A percentile compares a stretch with the other conserved stretches of the same genome.
phyloP scores from a whole-genome alignment of 192 early-diverging fungal genomes.

The Umbelopsis ramanniana region DNA sequence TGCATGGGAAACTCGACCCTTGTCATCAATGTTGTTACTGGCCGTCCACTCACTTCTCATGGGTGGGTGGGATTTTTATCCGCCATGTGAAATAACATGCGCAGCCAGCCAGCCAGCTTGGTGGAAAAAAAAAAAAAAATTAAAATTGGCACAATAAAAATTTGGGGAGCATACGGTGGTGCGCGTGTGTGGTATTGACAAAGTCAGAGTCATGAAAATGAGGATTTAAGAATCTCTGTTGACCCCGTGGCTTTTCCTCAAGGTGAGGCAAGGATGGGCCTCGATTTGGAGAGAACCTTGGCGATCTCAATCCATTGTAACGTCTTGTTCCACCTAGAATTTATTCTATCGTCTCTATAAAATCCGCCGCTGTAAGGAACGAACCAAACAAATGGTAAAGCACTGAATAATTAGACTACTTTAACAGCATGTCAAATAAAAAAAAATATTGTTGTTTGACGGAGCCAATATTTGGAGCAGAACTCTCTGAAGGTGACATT shows the following conservation, averaged over 20 bases:
- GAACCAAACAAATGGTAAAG: too few species aligned
- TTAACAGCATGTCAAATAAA: neutral
- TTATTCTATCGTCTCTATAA: neutral
- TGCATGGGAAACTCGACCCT: too few species aligned
- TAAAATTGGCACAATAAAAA: too few species aligned
- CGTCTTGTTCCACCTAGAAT: neutral
- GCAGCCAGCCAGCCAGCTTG: too few species aligned
- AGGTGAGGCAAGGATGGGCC: slow-evolving; percentile 2
- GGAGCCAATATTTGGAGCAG: too few species aligned
- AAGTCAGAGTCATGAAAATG: neutral
- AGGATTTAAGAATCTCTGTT: neutral
- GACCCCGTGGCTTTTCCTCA: neutral
- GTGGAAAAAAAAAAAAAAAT: too few species aligned
- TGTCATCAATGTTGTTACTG: too few species aligned
- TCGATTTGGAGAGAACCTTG: neutral
- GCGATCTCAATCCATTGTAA: neutral
- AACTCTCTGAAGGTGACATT: too few species aligned
- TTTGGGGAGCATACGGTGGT: too few species aligned
- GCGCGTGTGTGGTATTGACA: neutral
- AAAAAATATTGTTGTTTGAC: neutral
- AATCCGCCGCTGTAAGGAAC: neutral
- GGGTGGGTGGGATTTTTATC: too few species aligned
- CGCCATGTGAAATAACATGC: too few species aligned
- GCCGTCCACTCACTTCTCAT: too few species aligned
- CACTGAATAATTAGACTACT: neutral